Percentiles rank a stretch among this genome's conserved stretches.
phyloP scores from a whole-genome alignment of 208 protist genomes.

The Vickermania spadyakhi region DNA sequence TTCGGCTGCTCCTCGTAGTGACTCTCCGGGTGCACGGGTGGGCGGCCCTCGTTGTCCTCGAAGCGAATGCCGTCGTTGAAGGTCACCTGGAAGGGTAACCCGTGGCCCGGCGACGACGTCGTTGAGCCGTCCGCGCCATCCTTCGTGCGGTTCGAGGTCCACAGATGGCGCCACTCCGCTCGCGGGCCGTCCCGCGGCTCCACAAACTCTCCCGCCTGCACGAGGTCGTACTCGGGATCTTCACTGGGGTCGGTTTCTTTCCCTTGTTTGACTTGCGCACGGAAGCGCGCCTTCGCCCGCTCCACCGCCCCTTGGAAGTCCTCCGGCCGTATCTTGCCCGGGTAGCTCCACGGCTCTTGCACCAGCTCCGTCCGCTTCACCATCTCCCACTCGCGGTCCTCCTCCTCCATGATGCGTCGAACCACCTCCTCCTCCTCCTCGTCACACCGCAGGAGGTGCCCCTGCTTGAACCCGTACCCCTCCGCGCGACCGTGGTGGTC shows the following conservation, averaged over 20 bases:
- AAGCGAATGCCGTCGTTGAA: slow-evolving; percentile 85
- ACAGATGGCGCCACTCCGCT: slow-evolving; percentile 85
- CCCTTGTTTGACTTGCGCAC: slow-evolving; percentile 66
- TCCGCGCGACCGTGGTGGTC: slow-evolving; percentile 74
- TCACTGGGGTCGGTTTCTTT: slow-evolving; percentile 82
- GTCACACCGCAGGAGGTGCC: slow-evolving; percentile 76
- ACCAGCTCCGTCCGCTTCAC: slow-evolving; percentile 87
- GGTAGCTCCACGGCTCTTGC: slow-evolving; percentile 88
- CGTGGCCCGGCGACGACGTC: not conserved
- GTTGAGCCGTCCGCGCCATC: slow-evolving; percentile 13
- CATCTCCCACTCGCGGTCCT: slow-evolving; percentile 89
- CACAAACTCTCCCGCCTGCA: slow-evolving; percentile 80
- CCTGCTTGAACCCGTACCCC: slow-evolving; percentile 87
- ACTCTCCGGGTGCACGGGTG: slow-evolving; percentile 67
- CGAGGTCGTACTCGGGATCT: slow-evolving; percentile 83
- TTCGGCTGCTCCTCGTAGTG: slow-evolving; percentile 84
- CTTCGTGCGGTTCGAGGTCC: slow-evolving; percentile 60
- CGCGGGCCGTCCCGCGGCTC: slow-evolving; percentile 83
- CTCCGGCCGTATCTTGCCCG: slow-evolving; percentile 73
- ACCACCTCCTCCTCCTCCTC: slow-evolving; percentile 85
- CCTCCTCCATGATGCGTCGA: slow-evolving; percentile 86
- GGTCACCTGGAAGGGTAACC: slow-evolving; percentile 62
- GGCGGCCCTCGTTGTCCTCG: slow-evolving; percentile 76
- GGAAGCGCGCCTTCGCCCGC: slow-evolving; percentile 78
- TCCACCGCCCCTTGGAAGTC: slow-evolving; percentile 83